These are phyloP conservation scores for Melanomma pulvis-pyrius DNA, from an alignment of 495 filamentous ascomycete species.

Conservation along the genomic window DNA sequence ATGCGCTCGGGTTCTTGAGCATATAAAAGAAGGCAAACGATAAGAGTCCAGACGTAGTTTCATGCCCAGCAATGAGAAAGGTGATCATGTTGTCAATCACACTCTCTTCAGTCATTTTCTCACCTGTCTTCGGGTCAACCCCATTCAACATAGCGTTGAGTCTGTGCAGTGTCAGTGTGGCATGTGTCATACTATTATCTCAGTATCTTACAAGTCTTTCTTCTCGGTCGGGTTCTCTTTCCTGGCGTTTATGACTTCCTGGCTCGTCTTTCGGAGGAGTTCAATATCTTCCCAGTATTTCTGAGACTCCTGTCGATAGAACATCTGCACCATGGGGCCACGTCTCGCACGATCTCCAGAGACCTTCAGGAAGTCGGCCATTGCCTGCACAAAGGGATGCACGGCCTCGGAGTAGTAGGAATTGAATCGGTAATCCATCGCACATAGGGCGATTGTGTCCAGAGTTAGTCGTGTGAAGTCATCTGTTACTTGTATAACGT, in stretches of 20 bases:
- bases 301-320: slow-evolving; percentile 34
- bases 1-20: slow-evolving; percentile 62
- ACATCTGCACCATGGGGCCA: slow-evolving; percentile 21
- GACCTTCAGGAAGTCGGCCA: slow-evolving; percentile 36
- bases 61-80: slow-evolving; percentile 38
- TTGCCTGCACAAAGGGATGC: slow-evolving; percentile 34
- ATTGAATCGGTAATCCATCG: slow-evolving; percentile 45
- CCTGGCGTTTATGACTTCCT: slow-evolving; percentile 32
- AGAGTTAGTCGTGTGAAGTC: slow-evolving; percentile 44
- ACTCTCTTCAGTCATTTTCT: slow-evolving; percentile 36
- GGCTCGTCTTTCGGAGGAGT: slow-evolving; percentile 37
- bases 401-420: slow-evolving; percentile 39
- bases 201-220: slow-evolving; percentile 34
- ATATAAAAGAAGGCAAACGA: slow-evolving; percentile 59
- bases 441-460: slow-evolving; percentile 41
- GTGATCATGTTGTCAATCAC: slow-evolving; percentile 44
- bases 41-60: slow-evolving; percentile 41
- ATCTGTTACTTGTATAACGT: slow-evolving; percentile 38
- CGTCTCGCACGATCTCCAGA: slow-evolving; percentile 33
- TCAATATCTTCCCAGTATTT: slow-evolving; percentile 38
- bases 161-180: slow-evolving; percentile 1
- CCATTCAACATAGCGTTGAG: slow-evolving; percentile 41
- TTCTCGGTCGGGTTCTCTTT: slow-evolving; percentile 36
- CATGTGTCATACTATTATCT: background rate
- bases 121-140: slow-evolving; percentile 41